phyloP scores from a whole-genome alignment of 2,329 filamentous ascomycete genomes.

The Penicillium sp. region DNA sequence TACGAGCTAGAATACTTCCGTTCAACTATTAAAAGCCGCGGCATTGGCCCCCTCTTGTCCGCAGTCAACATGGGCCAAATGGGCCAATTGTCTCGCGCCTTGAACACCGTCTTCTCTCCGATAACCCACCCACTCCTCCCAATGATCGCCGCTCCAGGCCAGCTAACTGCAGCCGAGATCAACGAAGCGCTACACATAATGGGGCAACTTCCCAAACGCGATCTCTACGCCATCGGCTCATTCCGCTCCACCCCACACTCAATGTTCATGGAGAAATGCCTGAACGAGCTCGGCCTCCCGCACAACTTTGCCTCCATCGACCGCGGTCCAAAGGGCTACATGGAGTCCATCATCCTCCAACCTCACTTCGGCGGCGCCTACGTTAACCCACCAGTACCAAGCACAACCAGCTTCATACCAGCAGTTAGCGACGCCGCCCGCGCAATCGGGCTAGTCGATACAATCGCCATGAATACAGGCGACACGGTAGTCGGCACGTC shows the following conservation, averaged over 20 bases:
- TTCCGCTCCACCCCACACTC: conserved; percentile 72
- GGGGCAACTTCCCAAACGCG: conserved; percentile 75
- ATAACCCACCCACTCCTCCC: conserved; percentile 83
- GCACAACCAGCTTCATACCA: conserved; percentile 59
- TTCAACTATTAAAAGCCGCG: conserved; percentile 68
- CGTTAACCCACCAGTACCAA: conserved; percentile 68
- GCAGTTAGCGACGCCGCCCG: conserved; percentile 72
- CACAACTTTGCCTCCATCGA: conserved; percentile 77
- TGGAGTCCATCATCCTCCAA: conserved; percentile 71
- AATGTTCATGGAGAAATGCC: conserved; percentile 82
- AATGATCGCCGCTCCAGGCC: conserved; percentile 79
- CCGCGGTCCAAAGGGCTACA: conserved; percentile 62
- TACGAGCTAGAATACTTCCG: conserved; percentile 90
- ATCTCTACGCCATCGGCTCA: conserved; percentile 76
- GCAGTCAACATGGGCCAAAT: conserved; percentile 84
- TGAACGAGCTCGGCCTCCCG: conserved; percentile 80
- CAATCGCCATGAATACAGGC: conserved; percentile 62
- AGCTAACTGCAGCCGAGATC: conserved; percentile 82
- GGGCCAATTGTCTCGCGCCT: conserved; percentile 78
- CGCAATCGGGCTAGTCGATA: conserved; percentile 78
- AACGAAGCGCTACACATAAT: conserved; percentile 75
- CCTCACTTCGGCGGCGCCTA: conserved; percentile 79
- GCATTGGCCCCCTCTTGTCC: conserved; percentile 69
- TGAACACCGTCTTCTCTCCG: conserved; percentile 84
- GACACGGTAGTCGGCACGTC: conserved; percentile 27